Evolutionary conservation across 345 rosid genomes (phyloP).

Genomic region (Psidium guajava): DNA sequence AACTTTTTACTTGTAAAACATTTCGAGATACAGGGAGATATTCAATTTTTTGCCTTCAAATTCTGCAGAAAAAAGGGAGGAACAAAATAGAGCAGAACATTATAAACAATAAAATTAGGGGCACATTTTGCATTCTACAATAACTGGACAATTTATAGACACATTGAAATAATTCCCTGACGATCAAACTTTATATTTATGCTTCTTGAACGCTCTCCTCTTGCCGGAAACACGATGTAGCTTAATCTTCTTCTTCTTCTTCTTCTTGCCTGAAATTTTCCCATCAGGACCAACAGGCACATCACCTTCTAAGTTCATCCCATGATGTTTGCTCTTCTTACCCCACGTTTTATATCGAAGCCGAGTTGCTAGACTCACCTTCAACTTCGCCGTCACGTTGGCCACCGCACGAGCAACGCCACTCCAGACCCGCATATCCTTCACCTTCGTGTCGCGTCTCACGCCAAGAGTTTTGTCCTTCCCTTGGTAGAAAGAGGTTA

Average conservation of each 20-base stretch:
- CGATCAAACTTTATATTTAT: neutral
- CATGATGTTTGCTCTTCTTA: slow-evolving; percentile 28
- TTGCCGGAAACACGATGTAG: slow-evolving; percentile 9
- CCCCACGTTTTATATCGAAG: slow-evolving; percentile 25
- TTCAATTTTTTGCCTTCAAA: neutral
- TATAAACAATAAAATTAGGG: neutral
- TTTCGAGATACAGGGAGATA: neutral
- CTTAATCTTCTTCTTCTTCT: slow-evolving; percentile 21
- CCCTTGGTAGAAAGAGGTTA: slow-evolving; percentile 15
- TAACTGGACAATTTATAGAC: neutral
- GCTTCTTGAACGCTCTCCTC: neutral
- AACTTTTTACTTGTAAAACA: neutral
- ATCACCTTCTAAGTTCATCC: slow-evolving; percentile 10
- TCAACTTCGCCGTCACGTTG: slow-evolving; percentile 18
- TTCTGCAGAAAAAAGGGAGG: neutral
- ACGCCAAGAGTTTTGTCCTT: neutral
- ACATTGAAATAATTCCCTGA: neutral
- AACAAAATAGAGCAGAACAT: neutral
- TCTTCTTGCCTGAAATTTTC: slow-evolving; percentile 29
- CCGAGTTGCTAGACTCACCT: slow-evolving; percentile 10
- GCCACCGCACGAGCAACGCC: slow-evolving; percentile 8
- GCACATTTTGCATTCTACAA: neutral
- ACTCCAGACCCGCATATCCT: neutral
- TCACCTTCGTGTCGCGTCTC: neutral
- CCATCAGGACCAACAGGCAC: slow-evolving; percentile 26